A percentile compares a stretch with the other conserved stretches of the same genome.
These are phyloP conservation scores for Geotrichum phurueaensis DNA, from an alignment of 1,139 yeast species.

Conservation along the genomic window DNA sequence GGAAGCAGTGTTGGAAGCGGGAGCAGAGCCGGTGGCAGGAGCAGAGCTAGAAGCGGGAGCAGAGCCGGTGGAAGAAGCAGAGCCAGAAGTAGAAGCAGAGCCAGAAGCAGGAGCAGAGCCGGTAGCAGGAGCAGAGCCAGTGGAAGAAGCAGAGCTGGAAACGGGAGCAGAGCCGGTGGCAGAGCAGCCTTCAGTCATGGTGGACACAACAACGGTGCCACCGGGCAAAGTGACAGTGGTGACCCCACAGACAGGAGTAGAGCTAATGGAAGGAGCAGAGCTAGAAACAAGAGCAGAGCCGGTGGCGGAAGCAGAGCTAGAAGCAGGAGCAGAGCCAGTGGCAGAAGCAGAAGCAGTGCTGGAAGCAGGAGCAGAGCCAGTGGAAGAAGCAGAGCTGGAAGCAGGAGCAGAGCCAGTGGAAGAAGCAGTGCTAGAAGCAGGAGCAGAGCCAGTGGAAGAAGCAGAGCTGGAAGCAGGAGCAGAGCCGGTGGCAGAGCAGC, in stretches of 20 bases:
- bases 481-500: background rate
- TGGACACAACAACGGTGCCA: background rate
- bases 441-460: conserved; percentile 13
- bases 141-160: conserved; percentile 16
- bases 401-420: conserved; percentile 12
- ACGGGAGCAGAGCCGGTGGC: background rate
- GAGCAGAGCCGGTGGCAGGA: conserved; percentile 7
- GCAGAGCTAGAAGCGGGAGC: conserved; percentile 2
- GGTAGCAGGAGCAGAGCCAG: conserved; percentile 2
- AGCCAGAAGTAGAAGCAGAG: background rate
- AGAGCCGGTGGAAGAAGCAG: background rate
- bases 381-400: too few species aligned
- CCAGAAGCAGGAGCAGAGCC: background rate
- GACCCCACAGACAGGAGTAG: background rate
- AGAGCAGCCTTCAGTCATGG: background rate
- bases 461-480: too few species aligned
- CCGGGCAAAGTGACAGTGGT: background rate
- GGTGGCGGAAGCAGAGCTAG: conserved; percentile 17
- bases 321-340: conserved; percentile 13
- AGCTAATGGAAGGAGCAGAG: background rate
- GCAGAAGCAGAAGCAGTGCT: background rate
- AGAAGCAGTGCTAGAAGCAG: conserved; percentile 16
- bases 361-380: background rate
- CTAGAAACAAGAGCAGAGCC: too few species aligned
- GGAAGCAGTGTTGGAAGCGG: background rate